Conservation (phyloP, 495 filamentous ascomycete genomes). For the Amorphotheca resinae region DNA sequence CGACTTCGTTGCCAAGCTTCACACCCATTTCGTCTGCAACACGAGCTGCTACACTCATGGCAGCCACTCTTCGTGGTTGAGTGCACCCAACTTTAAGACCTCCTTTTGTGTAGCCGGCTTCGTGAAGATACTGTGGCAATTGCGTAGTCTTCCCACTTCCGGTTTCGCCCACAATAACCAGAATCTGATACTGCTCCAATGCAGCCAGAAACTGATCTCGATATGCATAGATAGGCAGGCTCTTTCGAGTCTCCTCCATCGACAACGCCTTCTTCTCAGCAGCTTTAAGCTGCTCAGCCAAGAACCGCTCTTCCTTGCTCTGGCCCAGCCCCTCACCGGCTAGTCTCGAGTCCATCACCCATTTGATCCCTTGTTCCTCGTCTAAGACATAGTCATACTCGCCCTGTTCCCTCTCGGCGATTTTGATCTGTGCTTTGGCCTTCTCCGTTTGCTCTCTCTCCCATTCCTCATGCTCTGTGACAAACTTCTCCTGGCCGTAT, state of each 20-base stretch:
- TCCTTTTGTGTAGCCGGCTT: slow-evolving; percentile 78
- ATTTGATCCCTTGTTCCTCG: slow-evolving; percentile 76
- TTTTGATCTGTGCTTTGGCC: slow-evolving; percentile 75
- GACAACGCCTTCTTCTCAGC: slow-evolving; percentile 74
- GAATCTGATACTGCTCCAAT: slow-evolving; percentile 60
- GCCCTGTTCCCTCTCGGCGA: slow-evolving; percentile 61
- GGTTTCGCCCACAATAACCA: slow-evolving; percentile 81
- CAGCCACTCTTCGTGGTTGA: slow-evolving; percentile 90
- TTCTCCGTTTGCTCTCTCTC: slow-evolving; percentile 83
- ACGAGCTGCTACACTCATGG: slow-evolving; percentile 89
- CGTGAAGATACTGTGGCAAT: slow-evolving; percentile 77
- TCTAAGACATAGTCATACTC: slow-evolving; percentile 95
- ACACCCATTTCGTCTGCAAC: slow-evolving; percentile 92
- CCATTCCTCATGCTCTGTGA: slow-evolving; percentile 96
- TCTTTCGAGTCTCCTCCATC: slow-evolving; percentile 88
- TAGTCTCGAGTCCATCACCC: slow-evolving; percentile 61
- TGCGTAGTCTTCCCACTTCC: slow-evolving; percentile 87
- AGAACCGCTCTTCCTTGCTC: slow-evolving; percentile 63
- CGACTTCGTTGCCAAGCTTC: slow-evolving; percentile 83
- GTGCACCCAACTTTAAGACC: slow-evolving; percentile 62
- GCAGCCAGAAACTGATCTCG: slow-evolving; percentile 58
- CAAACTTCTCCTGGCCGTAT: slow-evolving; percentile 73
- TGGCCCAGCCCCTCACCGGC: slow-evolving; percentile 54
- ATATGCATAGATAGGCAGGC: slow-evolving; percentile 80
- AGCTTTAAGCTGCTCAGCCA: slow-evolving; percentile 70